These are phyloP conservation scores for Exophiala viscosa DNA, from an alignment of 2,329 filamentous ascomycete species.

Conservation along the genomic window DNA sequence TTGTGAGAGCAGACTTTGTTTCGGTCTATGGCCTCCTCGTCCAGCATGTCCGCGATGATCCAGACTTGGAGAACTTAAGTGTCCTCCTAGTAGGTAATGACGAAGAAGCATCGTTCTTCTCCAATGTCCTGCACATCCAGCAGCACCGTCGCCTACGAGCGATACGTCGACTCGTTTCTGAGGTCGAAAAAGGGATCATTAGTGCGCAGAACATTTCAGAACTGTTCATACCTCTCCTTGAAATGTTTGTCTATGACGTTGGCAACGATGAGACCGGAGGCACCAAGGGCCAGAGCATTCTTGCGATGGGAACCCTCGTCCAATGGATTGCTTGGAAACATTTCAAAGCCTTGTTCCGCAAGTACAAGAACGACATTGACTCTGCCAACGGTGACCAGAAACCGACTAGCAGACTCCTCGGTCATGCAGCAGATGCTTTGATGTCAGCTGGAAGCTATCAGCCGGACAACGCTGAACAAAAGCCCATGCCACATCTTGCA, in stretches of 20 bases:
- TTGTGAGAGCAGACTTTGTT: slow-evolving; percentile 78
- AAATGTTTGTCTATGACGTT: slow-evolving; percentile 88
- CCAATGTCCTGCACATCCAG: slow-evolving; percentile 85
- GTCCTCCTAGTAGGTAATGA: slow-evolving; percentile 67
- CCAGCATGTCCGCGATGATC: slow-evolving; percentile 65
- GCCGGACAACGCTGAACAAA: slow-evolving; percentile 22
- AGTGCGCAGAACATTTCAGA: slow-evolving; percentile 75
- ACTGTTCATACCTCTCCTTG: slow-evolving; percentile 84
- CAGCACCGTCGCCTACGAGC: slow-evolving; percentile 81
- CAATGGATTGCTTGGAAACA: slow-evolving; percentile 83
- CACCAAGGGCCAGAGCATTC: slow-evolving; percentile 79
- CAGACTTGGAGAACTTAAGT: slow-evolving; percentile 68
- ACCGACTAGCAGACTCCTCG: slow-evolving; percentile 75
- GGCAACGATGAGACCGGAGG: slow-evolving; percentile 74
- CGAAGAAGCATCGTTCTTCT: slow-evolving; percentile 83
- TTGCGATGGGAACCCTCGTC: slow-evolving; percentile 70
- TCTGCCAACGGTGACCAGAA: slow-evolving; percentile 59
- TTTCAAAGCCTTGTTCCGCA: slow-evolving; percentile 76
- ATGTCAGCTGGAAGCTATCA: slow-evolving; percentile 49
- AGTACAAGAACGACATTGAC: slow-evolving; percentile 81
- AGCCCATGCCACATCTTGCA: slow-evolving; percentile 47
- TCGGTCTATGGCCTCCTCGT: slow-evolving; percentile 76
- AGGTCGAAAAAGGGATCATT: slow-evolving; percentile 62
- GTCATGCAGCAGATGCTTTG: slow-evolving; percentile 75
- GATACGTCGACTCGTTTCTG: slow-evolving; percentile 68